Conservation (phyloP, 257 asterid species). For the Henckelia pumila region DNA sequence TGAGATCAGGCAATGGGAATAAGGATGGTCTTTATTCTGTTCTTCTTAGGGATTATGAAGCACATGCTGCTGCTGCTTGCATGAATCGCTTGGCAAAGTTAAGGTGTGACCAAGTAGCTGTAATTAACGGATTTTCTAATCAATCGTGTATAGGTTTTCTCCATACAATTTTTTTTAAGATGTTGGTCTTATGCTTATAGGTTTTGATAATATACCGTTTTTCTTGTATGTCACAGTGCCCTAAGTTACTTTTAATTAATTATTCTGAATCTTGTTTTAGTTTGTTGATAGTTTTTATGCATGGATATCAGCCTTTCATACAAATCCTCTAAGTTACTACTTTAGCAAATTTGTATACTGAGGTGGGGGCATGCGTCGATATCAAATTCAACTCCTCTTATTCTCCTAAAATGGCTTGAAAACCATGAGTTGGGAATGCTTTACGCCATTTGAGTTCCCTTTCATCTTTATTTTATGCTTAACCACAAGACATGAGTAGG, state of each 20-base stretch:
- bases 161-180: slow-evolving; percentile 3
- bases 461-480: neutral
- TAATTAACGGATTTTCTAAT: slow-evolving; percentile 15
- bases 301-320: neutral
- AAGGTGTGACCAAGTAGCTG: slow-evolving; percentile 46
- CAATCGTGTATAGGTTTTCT: slow-evolving; percentile 4
- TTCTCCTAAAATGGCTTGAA: neutral
- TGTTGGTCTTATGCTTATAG: neutral
- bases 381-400: neutral
- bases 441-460: neutral
- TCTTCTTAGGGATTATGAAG: slow-evolving; percentile 84
- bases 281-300: neutral
- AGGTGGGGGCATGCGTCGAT: neutral
- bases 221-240: slow-evolving; percentile 1
- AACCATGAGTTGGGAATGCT: neutral
- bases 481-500: neutral
- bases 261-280: neutral
- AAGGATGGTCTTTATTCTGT: slow-evolving; percentile 94
- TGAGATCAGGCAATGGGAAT: slow-evolving; percentile 81
- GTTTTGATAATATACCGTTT: neutral
- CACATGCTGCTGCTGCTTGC: slow-evolving; percentile 89
- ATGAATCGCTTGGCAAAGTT: slow-evolving; percentile 97
- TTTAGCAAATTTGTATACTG: too few relatives aligned
- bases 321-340: neutral
- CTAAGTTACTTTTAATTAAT: neutral